Conservation (phyloP, 176 grass and related monocot species). For the maize (Zea mays) region Zm-B73-REFERENCE-NAM-5.0 NC_050097.1:38122501-38123000, state of each 20-base stretch:
- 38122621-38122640: slow-evolving; percentile 16
- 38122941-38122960: neutral
- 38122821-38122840: neutral
- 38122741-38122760: slow-evolving; percentile 16
- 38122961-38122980: neutral
- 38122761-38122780: neutral
- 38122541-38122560: slow-evolving; percentile 14
- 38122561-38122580: slow-evolving; percentile 1
- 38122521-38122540: slow-evolving; percentile 20
- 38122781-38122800: neutral
- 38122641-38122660: slow-evolving; percentile 40
- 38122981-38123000: neutral
- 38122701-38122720: slow-evolving; percentile 99
- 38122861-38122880: neutral
- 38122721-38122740: slow-evolving; percentile 55
- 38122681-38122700: slow-evolving; percentile 97
- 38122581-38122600: slow-evolving; percentile 14
- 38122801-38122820: neutral
- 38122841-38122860: neutral
- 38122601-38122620: slow-evolving; percentile 29
- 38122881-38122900: slow-evolving; percentile 1
- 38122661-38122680: slow-evolving; percentile 98
- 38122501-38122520: slow-evolving; percentile 20
- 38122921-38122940: slow-evolving; percentile 7
- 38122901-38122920: neutral